Conservation (phyloP, 2,329 filamentous ascomycete species). For the Ophiostoma pallidulum region DNA sequence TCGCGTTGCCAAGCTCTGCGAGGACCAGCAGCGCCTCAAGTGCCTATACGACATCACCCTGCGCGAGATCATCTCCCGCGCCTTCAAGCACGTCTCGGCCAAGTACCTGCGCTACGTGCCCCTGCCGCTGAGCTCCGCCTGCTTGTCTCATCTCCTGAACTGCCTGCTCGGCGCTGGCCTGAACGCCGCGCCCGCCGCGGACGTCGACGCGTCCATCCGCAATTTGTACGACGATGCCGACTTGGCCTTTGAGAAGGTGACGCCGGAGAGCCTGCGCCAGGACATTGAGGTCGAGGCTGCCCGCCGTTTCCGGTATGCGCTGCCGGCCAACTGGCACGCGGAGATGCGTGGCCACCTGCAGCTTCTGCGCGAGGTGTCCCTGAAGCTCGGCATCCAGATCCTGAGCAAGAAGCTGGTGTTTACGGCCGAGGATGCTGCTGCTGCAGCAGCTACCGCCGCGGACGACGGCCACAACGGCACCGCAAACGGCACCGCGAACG, state of each 20-base stretch:
- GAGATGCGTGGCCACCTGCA: constrained; percentile 61
- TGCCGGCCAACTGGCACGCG: constrained; percentile 59
- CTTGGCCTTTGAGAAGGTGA: constrained; percentile 69
- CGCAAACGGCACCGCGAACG: constrained; percentile 10
- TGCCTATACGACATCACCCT: constrained; percentile 68
- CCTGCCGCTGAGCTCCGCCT: constrained; percentile 67
- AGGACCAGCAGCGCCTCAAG: constrained; percentile 56
- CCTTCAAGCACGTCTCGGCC: constrained; percentile 87
- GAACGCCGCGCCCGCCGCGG: constrained; percentile 68
- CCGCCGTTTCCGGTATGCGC: constrained; percentile 65
- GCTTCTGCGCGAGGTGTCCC: constrained; percentile 75
- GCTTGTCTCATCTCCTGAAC: constrained; percentile 81
- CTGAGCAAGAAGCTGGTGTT: constrained; percentile 70
- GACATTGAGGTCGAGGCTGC: constrained; percentile 64
- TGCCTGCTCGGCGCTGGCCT: constrained; percentile 73
- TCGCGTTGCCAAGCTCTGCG: constrained; percentile 62
- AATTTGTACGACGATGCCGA: constrained; percentile 73
- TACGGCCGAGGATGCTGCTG: constrained; percentile 30
- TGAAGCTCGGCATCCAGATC: constrained; percentile 86
- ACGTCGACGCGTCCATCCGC: constrained; percentile 66
- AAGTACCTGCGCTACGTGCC: constrained; percentile 72
- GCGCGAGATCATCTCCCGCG: constrained; percentile 91
- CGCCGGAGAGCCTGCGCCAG: constrained; percentile 58
- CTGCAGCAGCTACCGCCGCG: constrained; percentile 21
- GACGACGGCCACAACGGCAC: constrained; percentile 11